Base-by-base conservation (phyloP, 73 alveolate genomes). In the Uronychia setigera region DNA sequence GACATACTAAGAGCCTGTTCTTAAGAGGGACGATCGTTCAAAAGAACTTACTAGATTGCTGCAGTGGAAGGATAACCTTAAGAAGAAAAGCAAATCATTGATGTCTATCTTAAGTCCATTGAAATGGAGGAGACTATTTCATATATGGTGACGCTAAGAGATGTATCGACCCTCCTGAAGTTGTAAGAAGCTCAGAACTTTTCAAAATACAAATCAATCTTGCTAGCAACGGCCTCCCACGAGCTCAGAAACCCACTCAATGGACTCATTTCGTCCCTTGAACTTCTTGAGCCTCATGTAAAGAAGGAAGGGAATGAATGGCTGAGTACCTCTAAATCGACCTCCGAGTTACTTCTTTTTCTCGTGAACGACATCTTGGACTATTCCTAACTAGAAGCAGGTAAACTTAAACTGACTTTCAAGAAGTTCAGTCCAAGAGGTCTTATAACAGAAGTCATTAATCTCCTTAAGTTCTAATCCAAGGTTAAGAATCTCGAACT, bases 221-320 rank as follows among this genome's bases (percentile, higher is more conserved):
- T 32, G 28, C 19, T 79, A n/a, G 75, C 78, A 13, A 28, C 75
- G 1, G 91, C 91, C 27, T 31, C 91, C 13, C 91, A 84, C 34
- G 91, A 84, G 76, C 35, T 84, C 1, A 84, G 91, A 77, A 84
- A 84, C 58, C 91, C 91, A 13, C 74, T 84, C 13, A 77, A 76
- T 35, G 91, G 86, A 1, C 27, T 84, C 19, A 29, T 77, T 13
- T 58, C 85, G 5, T 26, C 74, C 60, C 91, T 84, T 77, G 85
- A 84, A 32, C 30, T 84, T 11, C 27, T 84, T 11, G 60, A 81
- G 84, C 32, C 78, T 27, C 28, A 59, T n/a, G 28, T 81, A 34
- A 19, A 14, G 29, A 35, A 32, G 19, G 58, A 35, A 5, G 14
- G 5, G 28, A 13, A 9, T n/a, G n/a, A n/a, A n/a, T n/a, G n/a